Percentiles rank a stretch among this genome's conserved stretches.
These are phyloP conservation scores for Ophiostoma fasciatum DNA, from an alignment of 2,329 filamentous ascomycete species.

Conservation along the genomic window DNA sequence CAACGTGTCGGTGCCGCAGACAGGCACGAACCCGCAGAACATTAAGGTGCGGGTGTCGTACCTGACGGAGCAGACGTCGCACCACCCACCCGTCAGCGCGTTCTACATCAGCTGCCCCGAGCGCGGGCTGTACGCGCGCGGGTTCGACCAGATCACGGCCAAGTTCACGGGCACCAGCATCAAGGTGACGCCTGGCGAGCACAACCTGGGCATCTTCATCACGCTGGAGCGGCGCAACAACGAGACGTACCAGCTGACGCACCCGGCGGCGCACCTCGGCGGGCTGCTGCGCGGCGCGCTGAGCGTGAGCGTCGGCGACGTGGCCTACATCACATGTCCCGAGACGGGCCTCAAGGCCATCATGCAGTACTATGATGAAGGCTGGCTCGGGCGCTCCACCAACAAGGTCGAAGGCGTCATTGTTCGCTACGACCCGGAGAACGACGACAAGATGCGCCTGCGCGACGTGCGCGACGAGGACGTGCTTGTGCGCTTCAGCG, in stretches of 20 bases:
- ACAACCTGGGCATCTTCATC: constrained; percentile 94
- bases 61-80: constrained; percentile 92
- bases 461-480: constrained; percentile 80
- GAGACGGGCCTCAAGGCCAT: constrained; percentile 86
- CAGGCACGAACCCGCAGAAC: constrained; percentile 25
- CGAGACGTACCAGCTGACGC: constrained; percentile 89
- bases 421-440: constrained; percentile 78
- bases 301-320: constrained; percentile 78
- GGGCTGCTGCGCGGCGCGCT: constrained; percentile 78
- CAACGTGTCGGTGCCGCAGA: constrained; percentile 35
- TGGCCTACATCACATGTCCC: constrained; percentile 78
- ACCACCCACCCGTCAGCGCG: constrained; percentile 92
- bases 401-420: constrained; percentile 86
- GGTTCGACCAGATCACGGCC: constrained; percentile 91
- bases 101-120: constrained; percentile 90
- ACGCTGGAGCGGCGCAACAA: constrained; percentile 63
- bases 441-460: constrained; percentile 64
- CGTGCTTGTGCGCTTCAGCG: constrained; percentile 66
- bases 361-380: constrained; percentile 83
- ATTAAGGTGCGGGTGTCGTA: constrained; percentile 69
- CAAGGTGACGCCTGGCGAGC: constrained; percentile 78
- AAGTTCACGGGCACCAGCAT: constrained; percentile 96
- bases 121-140: constrained; percentile 72
- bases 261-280: constrained; percentile 84
- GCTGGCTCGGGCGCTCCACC: constrained; percentile 82